A percentile compares a stretch with the other conserved stretches of the same genome.
phyloP scores from a whole-genome alignment of 1,284 basidiomycete species.

The Cystobasidium pallidum region DNA sequence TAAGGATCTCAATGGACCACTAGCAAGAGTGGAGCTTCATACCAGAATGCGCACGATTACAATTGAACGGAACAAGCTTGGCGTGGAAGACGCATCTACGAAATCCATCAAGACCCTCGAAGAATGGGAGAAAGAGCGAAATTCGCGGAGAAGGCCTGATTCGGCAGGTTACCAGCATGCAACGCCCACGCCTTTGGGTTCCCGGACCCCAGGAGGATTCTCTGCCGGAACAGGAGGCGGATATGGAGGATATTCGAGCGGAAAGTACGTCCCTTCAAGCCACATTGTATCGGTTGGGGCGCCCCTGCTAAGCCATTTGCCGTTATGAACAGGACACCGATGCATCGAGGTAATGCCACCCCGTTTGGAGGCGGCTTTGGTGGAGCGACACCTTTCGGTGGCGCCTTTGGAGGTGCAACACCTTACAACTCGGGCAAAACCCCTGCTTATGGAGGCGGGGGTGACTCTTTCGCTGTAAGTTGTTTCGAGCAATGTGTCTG shows the following conservation, averaged over 20 bases:
- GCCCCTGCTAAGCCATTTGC: conserved; percentile 22
- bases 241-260: conserved; percentile 5
- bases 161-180: conserved; percentile 9
- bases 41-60: conserved; percentile 89
- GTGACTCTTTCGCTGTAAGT: conserved; percentile 55
- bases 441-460: conserved; percentile 54
- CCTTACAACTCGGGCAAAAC: conserved; percentile 50
- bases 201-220: conserved; percentile 13
- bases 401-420: conserved; percentile 45
- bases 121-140: conserved; percentile 37
- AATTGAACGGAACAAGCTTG: conserved; percentile 68
- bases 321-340: conserved; percentile 42
- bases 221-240: conserved; percentile 3
- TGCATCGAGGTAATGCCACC: conserved; percentile 37
- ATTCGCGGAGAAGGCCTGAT: conserved; percentile 34
- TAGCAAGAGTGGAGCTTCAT: conserved; percentile 87
- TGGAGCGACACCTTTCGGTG: conserved; percentile 42
- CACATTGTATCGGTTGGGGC: conserved; percentile 3
- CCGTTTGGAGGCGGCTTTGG: conserved; percentile 27
- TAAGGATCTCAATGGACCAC: conserved; percentile 89
- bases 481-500: conserved; percentile 32
- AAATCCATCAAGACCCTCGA: conserved; percentile 42
- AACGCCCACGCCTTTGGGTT: conserved; percentile 7
- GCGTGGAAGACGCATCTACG: conserved; percentile 39
- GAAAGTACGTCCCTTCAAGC: conserved; percentile 17